Percentiles rank a stretch among this genome's conserved stretches.
phyloP scores from a whole-genome alignment of 1,284 basidiomycete species.

The Sutorius eximius region DNA sequence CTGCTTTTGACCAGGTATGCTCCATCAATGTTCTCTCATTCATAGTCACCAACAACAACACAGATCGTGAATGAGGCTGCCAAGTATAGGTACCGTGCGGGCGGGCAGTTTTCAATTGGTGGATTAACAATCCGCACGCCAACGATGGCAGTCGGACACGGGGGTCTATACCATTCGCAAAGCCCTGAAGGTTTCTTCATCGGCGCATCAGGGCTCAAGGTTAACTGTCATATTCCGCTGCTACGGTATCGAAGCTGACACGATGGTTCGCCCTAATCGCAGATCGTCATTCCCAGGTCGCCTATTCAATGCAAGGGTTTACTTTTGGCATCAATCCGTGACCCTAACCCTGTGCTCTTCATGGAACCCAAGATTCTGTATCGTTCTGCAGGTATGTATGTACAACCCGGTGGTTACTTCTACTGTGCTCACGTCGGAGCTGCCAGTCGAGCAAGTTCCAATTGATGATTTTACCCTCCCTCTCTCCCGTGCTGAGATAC shows the following conservation, averaged over 20 bases:
- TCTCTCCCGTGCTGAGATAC: constrained; percentile 74
- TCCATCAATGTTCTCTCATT: not conserved
- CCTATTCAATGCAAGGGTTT: constrained; percentile 95
- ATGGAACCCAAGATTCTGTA: constrained; percentile 94
- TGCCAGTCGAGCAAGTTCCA: constrained; percentile 86
- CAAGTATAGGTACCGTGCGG: constrained; percentile 89
- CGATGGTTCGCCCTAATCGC: not conserved
- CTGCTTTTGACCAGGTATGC: constrained; percentile 53
- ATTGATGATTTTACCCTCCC: constrained; percentile 85
- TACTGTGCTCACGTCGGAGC: constrained; percentile 15
- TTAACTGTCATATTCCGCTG: constrained; percentile 32
- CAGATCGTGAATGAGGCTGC: constrained; percentile 96
- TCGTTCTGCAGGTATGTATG: constrained; percentile 63
- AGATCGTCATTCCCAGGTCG: constrained; percentile 89
- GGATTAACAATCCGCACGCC: constrained; percentile 87
- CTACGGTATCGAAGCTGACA: not conserved
- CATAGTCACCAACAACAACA: constrained; percentile 8
- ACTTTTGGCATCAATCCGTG: constrained; percentile 80
- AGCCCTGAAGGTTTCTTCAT: constrained; percentile 94
- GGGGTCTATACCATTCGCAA: constrained; percentile 92
- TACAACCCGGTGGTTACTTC: not conserved
- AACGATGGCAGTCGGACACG: constrained; percentile 90
- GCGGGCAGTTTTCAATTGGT: constrained; percentile 82
- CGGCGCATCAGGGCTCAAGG: constrained; percentile 88
- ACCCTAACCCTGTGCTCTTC: constrained; percentile 92